Evolutionary conservation across 2,329 filamentous ascomycete species (phyloP).

Genomic region (Volutella citrinella): DNA sequence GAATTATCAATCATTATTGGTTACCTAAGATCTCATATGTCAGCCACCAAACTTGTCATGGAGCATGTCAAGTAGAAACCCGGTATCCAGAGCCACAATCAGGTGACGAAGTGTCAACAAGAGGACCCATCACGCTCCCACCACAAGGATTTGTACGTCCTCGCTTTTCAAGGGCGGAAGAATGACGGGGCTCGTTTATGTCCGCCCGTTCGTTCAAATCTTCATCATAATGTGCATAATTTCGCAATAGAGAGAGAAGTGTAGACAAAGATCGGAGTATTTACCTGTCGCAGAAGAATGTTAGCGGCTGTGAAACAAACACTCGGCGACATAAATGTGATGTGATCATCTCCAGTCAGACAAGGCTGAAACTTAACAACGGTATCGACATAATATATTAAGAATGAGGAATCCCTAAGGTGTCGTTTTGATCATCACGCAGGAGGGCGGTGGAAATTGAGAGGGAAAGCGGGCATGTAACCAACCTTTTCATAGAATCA

Average conservation of each 20-base stretch:
- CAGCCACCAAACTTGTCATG: constrained; percentile 27
- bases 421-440: constrained; percentile 61
- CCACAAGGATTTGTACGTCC: constrained; percentile 62
- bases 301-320: constrained; percentile 31
- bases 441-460: constrained; percentile 23
- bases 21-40: constrained; percentile 34
- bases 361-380: constrained; percentile 66
- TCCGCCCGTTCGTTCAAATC: constrained; percentile 69
- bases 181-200: constrained; percentile 56
- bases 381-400: constrained; percentile 63
- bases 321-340: constrained; percentile 16
- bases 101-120: constrained; percentile 67
- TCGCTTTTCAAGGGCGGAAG: constrained; percentile 51
- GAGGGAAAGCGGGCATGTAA: constrained; percentile 16
- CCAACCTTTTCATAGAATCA: constrained; percentile 54
- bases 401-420: constrained; percentile 67
- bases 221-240: constrained; percentile 51
- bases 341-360: constrained; percentile 52
- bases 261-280: no score
- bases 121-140: constrained; percentile 48
- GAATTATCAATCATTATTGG: constrained; percentile 20
- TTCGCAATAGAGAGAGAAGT: constrained; percentile 8
- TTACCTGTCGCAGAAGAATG: constrained; percentile 43
- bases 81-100: constrained; percentile 41
- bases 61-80: constrained; percentile 25